Conservation (phyloP, 2,329 filamentous ascomycete species). For the Lasiodiplodia theobromae region DNA sequence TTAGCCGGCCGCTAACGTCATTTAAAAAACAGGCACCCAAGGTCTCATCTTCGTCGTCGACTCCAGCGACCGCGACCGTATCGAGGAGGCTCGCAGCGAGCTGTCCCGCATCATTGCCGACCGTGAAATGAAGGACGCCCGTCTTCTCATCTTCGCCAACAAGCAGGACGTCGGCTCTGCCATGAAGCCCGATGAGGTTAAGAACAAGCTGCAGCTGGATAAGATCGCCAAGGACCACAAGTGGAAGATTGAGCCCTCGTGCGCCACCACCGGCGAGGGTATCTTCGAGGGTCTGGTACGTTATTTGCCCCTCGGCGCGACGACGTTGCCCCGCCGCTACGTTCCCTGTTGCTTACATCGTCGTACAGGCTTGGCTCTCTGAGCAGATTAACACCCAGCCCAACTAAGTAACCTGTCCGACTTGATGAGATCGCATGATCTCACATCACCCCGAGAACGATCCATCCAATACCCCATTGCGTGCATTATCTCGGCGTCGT, state of each 20-base stretch:
- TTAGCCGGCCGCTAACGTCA: slow-evolving; percentile 19
- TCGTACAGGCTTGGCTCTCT: slow-evolving; percentile 27
- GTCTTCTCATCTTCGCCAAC: slow-evolving; percentile 98
- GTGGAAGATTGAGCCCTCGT: slow-evolving; percentile 63
- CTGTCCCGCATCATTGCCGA: slow-evolving; percentile 98
- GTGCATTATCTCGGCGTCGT: slow-evolving; percentile 27
- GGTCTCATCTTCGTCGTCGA: slow-evolving; percentile 99
- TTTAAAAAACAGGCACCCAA: slow-evolving; percentile 72
- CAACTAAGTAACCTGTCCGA: slow-evolving; percentile 18
- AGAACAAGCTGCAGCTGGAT: slow-evolving; percentile 56
- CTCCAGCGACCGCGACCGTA: slow-evolving; percentile 97
- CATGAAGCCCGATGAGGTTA: slow-evolving; percentile 59
- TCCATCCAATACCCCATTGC: slow-evolving; percentile 8
- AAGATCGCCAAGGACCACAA: slow-evolving; percentile 60
- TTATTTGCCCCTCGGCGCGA: neutral
- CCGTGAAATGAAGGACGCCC: slow-evolving; percentile 96
- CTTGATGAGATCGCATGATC: slow-evolving; percentile 13
- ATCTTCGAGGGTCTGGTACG: slow-evolving; percentile 60
- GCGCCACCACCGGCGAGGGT: slow-evolving; percentile 60
- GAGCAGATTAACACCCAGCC: slow-evolving; percentile 31
- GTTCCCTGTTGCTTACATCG: neutral
- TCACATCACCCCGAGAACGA: slow-evolving; percentile 14
- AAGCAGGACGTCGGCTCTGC: slow-evolving; percentile 91
- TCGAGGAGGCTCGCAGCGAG: slow-evolving; percentile 95
- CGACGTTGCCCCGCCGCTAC: neutral